Percentiles rank a stretch among this genome's conserved stretches.
Conservation (phyloP, 148 eudicot genomes). For the Nyssa sinensis region DNA sequence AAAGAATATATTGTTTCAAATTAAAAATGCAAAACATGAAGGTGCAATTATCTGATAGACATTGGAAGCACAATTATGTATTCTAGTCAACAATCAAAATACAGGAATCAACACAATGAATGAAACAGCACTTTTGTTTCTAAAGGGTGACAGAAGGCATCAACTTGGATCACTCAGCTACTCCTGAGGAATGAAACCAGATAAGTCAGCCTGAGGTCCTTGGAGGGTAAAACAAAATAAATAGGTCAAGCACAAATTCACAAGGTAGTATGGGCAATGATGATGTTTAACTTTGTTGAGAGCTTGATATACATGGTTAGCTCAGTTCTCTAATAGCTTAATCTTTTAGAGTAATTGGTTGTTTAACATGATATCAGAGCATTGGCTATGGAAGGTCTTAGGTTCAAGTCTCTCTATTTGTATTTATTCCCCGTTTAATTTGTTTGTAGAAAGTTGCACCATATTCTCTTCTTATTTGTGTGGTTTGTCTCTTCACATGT, state of each 20-base stretch:
- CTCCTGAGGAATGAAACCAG: background rate
- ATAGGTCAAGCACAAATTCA: background rate
- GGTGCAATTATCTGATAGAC: background rate
- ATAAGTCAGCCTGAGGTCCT: background rate
- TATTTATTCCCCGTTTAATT: too few relatives aligned
- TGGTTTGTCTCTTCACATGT: too few relatives aligned
- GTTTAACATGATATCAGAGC: background rate
- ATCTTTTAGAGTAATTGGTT: background rate
- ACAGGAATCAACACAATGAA: too few relatives aligned
- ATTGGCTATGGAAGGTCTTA: too few relatives aligned
- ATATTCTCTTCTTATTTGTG: too few relatives aligned
- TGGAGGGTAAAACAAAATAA: background rate
- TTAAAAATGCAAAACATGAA: background rate
- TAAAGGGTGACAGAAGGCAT: too few relatives aligned
- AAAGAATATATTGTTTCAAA: background rate
- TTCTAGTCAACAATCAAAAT: too few relatives aligned
- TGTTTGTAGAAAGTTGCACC: too few relatives aligned
- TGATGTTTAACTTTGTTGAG: too few relatives aligned
- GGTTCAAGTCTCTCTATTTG: too few relatives aligned
- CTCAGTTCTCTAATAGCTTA: too few relatives aligned
- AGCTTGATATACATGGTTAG: too few relatives aligned
- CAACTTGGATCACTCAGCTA: background rate
- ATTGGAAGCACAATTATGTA: background rate
- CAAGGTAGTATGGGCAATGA: background rate
- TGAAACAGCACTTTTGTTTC: background rate